Evolutionary conservation across 2,329 filamentous ascomycete species (phyloP), one percentile per base, ranked within the genome.

Genomic region (Venturia nashicola): DNA sequence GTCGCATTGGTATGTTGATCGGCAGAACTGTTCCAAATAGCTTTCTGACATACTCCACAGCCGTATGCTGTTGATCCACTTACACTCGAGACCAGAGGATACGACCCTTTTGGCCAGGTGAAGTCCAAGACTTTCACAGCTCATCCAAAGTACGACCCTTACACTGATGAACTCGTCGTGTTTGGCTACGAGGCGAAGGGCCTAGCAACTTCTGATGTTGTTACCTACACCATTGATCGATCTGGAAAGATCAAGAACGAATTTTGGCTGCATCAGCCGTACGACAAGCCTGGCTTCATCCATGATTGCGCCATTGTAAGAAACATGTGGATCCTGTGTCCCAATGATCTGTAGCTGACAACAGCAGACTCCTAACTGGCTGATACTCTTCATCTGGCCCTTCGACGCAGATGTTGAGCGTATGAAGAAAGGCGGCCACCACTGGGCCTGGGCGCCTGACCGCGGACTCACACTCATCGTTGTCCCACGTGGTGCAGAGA

Each of bases 111-210:
- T 32, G 20, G 20, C n/a, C n/a, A 18, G 57, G 18, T 4, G 6
- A 60, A 32, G 4, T 39, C 14, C 20, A 12, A 16, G 20, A 39
- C 76, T 0, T 77, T 78, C 64, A 76, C 76, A 1, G 77, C 77
- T 5, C 77, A 79, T 66, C 77, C 76, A 0, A 79, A 79, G 62
- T 71, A 76, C 55, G 77, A 79, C 62, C 76, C 76, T 0, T 71
- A 71, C 55, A 77, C 71, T 0, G 72, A 75, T 7, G 76, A 78
- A 61, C 72, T 78, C 67, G 72, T 79, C 1, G 71, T 70, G 27
- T 76, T 72, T 64, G 75, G 76, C 1, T 78, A 78, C 62, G 72
- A 76, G 65, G 76, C 76, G 1, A 76, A 73, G 44, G 75, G 72
- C 2, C 12, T 16, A 16, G 57, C 12, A 4, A 60, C 57, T 8